phyloP scores from a whole-genome alignment of 2,329 filamentous ascomycete genomes.

The Monosporascus sp. region DNA sequence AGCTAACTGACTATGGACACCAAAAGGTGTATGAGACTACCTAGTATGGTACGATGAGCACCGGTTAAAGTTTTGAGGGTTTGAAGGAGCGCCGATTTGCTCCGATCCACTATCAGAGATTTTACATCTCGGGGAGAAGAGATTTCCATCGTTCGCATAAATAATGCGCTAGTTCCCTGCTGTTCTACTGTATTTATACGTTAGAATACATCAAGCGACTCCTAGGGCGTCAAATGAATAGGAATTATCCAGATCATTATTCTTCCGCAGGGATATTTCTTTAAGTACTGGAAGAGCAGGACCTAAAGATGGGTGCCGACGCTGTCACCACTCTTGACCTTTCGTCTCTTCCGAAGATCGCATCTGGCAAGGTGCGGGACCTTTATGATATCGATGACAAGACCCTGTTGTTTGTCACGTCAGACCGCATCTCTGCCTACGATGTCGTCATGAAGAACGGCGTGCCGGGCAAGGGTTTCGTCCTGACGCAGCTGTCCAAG shows the following conservation, averaged over 20 bases:
- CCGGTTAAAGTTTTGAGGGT: no score
- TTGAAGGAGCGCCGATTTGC: slow-evolving; percentile 9
- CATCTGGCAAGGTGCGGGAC: slow-evolving; percentile 68
- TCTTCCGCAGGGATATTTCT: no score
- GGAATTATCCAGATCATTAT: no score
- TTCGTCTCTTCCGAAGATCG: slow-evolving; percentile 26
- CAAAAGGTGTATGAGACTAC: no score
- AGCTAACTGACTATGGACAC: no score
- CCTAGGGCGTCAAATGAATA: no score
- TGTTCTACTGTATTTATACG: no score
- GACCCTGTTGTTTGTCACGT: slow-evolving; percentile 76
- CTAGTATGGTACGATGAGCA: no score
- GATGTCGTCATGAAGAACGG: slow-evolving; percentile 61
- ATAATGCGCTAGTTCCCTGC: no score
- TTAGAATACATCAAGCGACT: no score
- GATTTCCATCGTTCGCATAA: neutral
- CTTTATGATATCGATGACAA: slow-evolving; percentile 67
- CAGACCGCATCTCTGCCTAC: slow-evolving; percentile 91
- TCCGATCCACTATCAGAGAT: slow-evolving; percentile 10
- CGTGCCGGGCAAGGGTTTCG: slow-evolving; percentile 48
- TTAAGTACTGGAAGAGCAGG: slow-evolving; percentile 2
- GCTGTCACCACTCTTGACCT: slow-evolving; percentile 23
- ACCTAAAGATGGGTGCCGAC: slow-evolving; percentile 13
- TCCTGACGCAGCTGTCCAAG: slow-evolving; percentile 42
- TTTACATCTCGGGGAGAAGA: slow-evolving; percentile 3